Evolutionary conservation across 345 rosid genomes (phyloP), one percentile per base, ranked within the genome.

Genomic region (Linum usitatissimum): DNA sequence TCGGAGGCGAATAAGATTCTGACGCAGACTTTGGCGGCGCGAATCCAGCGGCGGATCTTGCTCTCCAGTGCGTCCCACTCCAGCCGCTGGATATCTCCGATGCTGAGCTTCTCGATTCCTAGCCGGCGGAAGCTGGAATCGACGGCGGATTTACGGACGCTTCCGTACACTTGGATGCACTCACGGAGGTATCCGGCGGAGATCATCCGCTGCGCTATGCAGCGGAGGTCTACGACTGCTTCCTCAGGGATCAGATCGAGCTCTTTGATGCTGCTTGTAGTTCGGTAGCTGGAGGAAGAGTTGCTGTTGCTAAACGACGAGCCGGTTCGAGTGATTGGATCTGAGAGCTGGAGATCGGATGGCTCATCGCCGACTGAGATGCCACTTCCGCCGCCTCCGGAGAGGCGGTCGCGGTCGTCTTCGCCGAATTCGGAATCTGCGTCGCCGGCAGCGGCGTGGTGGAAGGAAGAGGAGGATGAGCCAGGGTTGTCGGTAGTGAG

Each of bases 101-200:
- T 87, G 72, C 97, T 87, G 48, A 92, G 63, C 60, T 81, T 89
- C 87, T 92, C 99, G 67, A 92, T 77, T 53, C 96, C 91, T 55
- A 92, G 76, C 45, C 74, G 67, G 48, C 83, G 75, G 70, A 87
- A 86, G 55, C 84, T 84, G 40, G 82, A 76, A 67, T 89, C 98
- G 9, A 92, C 79, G 51, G 87, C 83, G n/a, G 95, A 85, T 65
- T 89, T 92, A 56, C 98, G 79, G 1, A 83, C 91, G 61, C 95
- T 87, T 0, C 95, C 98, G 68, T 89, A 92, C 4, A 84, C 98
- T 65, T 92, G 98, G 39, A 89, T 85, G 55, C 98, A 92, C 69
- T 89, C 97, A 0, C 97, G 80, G 71, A 85, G 76, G 66, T 80
- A 92, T 3, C 91, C 90, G 5, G 93, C 73, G 6, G 91, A 78